Conservation (phyloP, 1,284 basidiomycete genomes). For the Psilocybe mexicana region DNA sequence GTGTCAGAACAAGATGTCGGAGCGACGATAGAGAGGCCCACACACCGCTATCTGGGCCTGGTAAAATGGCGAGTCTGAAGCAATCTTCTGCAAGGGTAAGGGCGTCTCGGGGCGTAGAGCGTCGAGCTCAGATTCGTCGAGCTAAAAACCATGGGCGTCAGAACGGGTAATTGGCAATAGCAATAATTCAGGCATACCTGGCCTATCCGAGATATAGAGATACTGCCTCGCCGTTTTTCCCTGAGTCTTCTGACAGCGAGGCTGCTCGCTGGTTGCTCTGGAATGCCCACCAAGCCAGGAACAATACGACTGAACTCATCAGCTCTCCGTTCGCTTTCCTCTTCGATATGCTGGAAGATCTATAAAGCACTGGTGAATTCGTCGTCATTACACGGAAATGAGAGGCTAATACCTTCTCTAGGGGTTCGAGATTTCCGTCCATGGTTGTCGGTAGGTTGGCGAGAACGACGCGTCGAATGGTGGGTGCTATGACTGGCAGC, state of each 20-base stretch:
- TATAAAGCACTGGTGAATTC: conserved; percentile 22
- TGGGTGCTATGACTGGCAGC: neutral
- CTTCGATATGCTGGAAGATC: conserved; percentile 57
- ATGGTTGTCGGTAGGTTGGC: conserved; percentile 14
- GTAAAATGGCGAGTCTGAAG: conserved; percentile 50
- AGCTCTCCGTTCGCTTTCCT: conserved; percentile 49
- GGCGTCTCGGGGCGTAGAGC: conserved; percentile 11
- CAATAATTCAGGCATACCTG: conserved; percentile 38
- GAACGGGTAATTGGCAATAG: neutral
- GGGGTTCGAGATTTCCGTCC: conserved; percentile 35
- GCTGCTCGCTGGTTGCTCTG: conserved; percentile 2
- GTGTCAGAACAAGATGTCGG: neutral
- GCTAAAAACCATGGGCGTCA: conserved; percentile 15
- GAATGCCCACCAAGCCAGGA: conserved; percentile 4
- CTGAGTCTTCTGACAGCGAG: conserved; percentile 25
- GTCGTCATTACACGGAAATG: neutral
- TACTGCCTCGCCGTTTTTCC: conserved; percentile 43
- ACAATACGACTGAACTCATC: conserved; percentile 28
- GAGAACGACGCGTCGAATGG: conserved; percentile 3
- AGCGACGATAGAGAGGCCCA: conserved; percentile 6
- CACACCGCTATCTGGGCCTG: conserved; percentile 48
- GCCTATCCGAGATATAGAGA: conserved; percentile 56
- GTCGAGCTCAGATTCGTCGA: conserved; percentile 17
- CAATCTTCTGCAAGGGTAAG: conserved; percentile 34
- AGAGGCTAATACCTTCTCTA: conserved; percentile 40